phyloP scores from a whole-genome alignment of 495 filamentous ascomycete genomes.

The Thozetella sp. region DNA sequence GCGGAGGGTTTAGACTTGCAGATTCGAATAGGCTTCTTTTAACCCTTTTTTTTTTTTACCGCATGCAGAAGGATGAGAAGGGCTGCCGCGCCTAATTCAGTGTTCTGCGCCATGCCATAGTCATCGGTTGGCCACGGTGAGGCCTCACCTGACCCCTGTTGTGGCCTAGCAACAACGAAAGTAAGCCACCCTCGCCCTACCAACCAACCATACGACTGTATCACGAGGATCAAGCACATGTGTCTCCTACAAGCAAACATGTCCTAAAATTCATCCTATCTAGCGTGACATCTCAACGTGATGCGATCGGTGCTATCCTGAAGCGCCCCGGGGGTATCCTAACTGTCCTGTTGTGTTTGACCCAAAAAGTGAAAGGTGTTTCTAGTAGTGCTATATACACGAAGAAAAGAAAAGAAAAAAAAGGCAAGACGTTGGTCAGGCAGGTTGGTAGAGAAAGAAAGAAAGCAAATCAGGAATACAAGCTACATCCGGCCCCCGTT shows the following conservation, averaged over 20 bases:
- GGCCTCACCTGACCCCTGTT: slow-evolving; percentile 1
- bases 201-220: not conserved
- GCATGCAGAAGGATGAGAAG: too few species aligned
- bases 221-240: not conserved
- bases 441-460: too few species aligned
- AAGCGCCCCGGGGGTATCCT: not conserved
- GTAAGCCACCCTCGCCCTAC: not conserved
- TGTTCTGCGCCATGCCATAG: not conserved
- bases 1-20: not conserved
- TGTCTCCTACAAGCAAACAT: not conserved
- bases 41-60: too few species aligned
- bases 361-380: not conserved
- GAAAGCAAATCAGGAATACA: too few species aligned
- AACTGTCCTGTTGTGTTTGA: not conserved
- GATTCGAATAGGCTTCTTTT: not conserved
- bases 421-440: not conserved
- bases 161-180: not conserved
- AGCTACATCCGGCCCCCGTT: too few species aligned
- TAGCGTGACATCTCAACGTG: slow-evolving; percentile 1
- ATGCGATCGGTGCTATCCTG: not conserved
- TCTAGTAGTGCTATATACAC: not conserved
- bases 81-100: too few species aligned
- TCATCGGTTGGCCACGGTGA: not conserved
- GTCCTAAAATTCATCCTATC: not conserved
- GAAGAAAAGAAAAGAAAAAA: not conserved